These are phyloP conservation scores for Coemansia sp. DNA, from an alignment of 192 early-diverging fungal genomes.

Conservation along the genomic window DNA sequence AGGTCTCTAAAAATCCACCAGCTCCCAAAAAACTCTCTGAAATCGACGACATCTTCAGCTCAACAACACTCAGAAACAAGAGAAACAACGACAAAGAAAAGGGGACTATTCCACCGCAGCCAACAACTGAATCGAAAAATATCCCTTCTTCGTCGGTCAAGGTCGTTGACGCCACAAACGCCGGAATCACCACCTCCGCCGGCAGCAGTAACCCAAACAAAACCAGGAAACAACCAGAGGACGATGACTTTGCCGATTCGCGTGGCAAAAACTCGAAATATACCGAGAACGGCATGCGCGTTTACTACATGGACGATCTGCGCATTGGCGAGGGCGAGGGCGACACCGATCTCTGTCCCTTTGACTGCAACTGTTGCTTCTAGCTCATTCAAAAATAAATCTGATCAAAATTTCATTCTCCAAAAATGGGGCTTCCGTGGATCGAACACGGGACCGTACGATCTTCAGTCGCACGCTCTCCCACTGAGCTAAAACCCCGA, in stretches of 20 bases:
- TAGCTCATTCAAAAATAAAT: conserved; percentile 7
- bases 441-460: conserved; percentile 42
- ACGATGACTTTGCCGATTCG: conserved; percentile 41
- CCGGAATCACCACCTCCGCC: conserved; percentile 1
- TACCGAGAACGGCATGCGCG: conserved; percentile 47
- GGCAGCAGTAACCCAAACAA: neutral
- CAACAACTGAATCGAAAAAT: neutral
- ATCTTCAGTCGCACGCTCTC: conserved; percentile 43
- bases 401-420: neutral
- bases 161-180: conserved; percentile 31
- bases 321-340: conserved; percentile 49
- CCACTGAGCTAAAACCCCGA: conserved; percentile 37
- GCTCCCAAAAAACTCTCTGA: conserved; percentile 18
- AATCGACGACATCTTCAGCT: conserved; percentile 47
- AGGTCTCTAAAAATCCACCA: conserved; percentile 15
- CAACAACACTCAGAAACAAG: neutral
- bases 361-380: conserved; percentile 49
- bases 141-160: conserved; percentile 11
- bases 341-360: conserved; percentile 41
- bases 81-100: neutral
- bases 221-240: conserved; percentile 7
- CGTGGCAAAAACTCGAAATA: conserved; percentile 46
- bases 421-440: conserved; percentile 36
- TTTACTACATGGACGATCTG: conserved; percentile 48
- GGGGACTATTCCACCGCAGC: neutral